These are phyloP conservation scores for Ambrosia trifida DNA, from an alignment of 129 eudicot species.

Conservation along the genomic window DNA sequence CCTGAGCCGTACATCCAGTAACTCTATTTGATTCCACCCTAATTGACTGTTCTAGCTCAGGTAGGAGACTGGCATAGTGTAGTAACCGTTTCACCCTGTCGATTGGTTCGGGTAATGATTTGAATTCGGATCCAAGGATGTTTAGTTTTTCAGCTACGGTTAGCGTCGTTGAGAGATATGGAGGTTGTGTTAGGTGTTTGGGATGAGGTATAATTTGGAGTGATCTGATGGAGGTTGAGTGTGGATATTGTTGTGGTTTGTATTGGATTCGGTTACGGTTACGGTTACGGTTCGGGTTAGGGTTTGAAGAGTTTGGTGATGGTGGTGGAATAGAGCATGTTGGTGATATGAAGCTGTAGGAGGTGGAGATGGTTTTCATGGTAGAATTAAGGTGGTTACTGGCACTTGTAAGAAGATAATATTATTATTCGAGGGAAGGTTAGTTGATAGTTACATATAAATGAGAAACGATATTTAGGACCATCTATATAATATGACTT, in stretches of 20 bases:
- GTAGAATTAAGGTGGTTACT: not conserved
- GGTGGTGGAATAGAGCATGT: conserved; percentile 9
- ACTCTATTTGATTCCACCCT: conserved; percentile 56
- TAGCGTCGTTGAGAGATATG: not conserved
- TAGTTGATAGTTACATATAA: conserved; percentile 1
- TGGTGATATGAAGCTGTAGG: conserved; percentile 24
- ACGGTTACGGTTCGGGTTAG: not conserved
- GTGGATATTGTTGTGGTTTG: conserved; percentile 10
- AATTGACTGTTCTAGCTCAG: conserved; percentile 49
- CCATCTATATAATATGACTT: too few relatives aligned
- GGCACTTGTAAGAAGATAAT: conserved; percentile 14
- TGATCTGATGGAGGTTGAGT: too few relatives aligned
- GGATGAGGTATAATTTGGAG: too few relatives aligned
- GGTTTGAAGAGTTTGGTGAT: conserved; percentile 21
- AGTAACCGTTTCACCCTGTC: conserved; percentile 73
- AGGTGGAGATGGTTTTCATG: conserved; percentile 33
- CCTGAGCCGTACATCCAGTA: conserved; percentile 77
- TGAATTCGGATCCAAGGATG: conserved; percentile 55
- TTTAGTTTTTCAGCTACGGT: conserved; percentile 48
- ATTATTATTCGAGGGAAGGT: conserved; percentile 26
- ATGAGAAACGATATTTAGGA: too few relatives aligned
- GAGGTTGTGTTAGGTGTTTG: too few relatives aligned
- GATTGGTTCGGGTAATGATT: conserved; percentile 59
- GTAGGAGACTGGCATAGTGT: conserved; percentile 59
- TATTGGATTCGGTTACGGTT: conserved; percentile 4